Conservation (phyloP, 2,329 filamentous ascomycete species). For the Fusarium albidum region DNA sequence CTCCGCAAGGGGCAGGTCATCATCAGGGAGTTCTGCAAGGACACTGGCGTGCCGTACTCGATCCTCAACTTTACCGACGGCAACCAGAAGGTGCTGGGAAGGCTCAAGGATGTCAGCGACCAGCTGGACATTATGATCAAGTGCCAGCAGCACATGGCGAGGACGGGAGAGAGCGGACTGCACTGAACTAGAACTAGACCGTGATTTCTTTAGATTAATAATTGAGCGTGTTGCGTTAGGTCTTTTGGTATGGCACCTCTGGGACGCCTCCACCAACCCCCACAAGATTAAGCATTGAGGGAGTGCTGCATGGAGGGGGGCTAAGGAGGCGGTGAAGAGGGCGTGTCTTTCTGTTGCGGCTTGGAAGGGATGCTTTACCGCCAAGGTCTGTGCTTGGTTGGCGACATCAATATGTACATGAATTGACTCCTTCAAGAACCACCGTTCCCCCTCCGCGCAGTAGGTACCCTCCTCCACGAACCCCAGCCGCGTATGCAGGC, state of each 20-base stretch:
- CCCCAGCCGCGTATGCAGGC: constrained; percentile 54
- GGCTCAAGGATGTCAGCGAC: constrained; percentile 65
- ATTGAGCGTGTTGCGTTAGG: constrained; percentile 1
- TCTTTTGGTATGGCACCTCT: too few relatives aligned
- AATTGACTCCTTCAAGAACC: too few relatives aligned
- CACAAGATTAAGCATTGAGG: too few relatives aligned
- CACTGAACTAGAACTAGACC: constrained; percentile 24
- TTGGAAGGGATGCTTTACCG: too few relatives aligned
- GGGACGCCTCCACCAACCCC: too few relatives aligned
- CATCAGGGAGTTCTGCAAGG: constrained; percentile 70
- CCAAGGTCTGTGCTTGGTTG: too few relatives aligned
- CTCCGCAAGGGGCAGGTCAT: constrained; percentile 66
- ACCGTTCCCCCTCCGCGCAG: constrained; percentile 27
- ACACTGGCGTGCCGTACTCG: constrained; percentile 69
- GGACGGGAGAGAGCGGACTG: constrained; percentile 55
- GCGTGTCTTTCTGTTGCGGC: not conserved
- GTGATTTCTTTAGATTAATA: not conserved
- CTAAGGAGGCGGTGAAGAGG: not conserved
- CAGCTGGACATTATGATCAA: constrained; percentile 68
- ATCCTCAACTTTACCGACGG: constrained; percentile 69
- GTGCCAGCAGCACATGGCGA: constrained; percentile 62
- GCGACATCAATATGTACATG: too few relatives aligned
- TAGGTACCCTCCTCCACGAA: constrained; percentile 54
- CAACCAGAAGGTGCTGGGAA: constrained; percentile 60
- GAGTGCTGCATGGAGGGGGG: too few relatives aligned